Conservation (phyloP, 371 early-diverging fungal species). For the Mucor saturninus region DNA sequence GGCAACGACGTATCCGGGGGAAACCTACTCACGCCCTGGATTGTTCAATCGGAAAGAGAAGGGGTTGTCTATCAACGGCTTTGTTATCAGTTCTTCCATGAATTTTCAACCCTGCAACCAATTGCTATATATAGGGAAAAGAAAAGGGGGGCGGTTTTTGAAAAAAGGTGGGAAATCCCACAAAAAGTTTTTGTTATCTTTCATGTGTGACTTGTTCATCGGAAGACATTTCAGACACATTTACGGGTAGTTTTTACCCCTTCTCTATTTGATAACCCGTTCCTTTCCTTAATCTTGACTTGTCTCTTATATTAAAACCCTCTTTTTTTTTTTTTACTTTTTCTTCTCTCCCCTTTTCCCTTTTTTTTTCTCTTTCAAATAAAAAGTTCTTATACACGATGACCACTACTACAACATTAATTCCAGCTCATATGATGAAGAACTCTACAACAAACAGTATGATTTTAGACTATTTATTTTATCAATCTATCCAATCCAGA, state of each 20-base stretch:
- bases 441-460: constrained; percentile 58
- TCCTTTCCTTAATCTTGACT: background rate
- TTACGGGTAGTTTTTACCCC: constrained; percentile 9
- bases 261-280: constrained; percentile 8
- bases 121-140: too few species aligned
- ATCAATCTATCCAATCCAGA: constrained; percentile 64
- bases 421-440: background rate
- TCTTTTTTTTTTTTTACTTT: constrained; percentile 14
- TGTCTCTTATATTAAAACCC: background rate
- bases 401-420: background rate
- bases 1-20: too few species aligned
- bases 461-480: constrained; percentile 64
- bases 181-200: constrained; percentile 12
- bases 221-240: constrained; percentile 9
- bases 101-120: too few species aligned
- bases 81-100: too few species aligned
- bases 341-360: constrained; percentile 1
- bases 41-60: too few species aligned
- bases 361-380: background rate
- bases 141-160: too few species aligned
- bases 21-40: too few species aligned
- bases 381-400: background rate
- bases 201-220: constrained; percentile 19
- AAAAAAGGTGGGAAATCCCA: too few species aligned
- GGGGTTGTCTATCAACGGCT: too few species aligned